Conservation (phyloP, 768 basidiomycete species). For the Pisolithus tinctorius region DNA sequence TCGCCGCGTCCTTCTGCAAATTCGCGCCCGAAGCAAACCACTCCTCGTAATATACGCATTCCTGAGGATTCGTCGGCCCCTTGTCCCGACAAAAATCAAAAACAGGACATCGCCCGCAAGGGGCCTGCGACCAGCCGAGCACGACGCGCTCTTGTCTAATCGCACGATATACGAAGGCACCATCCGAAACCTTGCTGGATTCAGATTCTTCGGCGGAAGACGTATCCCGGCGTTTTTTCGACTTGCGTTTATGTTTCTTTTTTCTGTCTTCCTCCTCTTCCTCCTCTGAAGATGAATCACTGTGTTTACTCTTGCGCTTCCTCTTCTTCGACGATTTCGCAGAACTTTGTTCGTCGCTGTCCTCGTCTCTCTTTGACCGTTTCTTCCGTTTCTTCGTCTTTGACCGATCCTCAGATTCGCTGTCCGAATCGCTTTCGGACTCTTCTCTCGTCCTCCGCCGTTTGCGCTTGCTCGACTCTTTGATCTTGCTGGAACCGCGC, state of each 20-base stretch:
- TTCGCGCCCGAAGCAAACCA: slow-evolving; percentile 44
- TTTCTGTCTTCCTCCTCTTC: slow-evolving; percentile 24
- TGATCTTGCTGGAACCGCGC: slow-evolving; percentile 17
- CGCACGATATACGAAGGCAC: slow-evolving; percentile 72
- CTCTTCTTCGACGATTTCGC: slow-evolving; percentile 29
- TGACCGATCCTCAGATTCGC: slow-evolving; percentile 22
- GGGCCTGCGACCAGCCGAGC: slow-evolving; percentile 71
- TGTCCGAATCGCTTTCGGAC: slow-evolving; percentile 15
- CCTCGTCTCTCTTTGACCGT: slow-evolving; percentile 22
- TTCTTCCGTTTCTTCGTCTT: slow-evolving; percentile 37
- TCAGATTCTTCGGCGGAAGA: slow-evolving; percentile 29
- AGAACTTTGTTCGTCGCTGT: slow-evolving; percentile 27
- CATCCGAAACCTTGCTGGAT: slow-evolving; percentile 25
- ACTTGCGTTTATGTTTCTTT: slow-evolving; percentile 38
- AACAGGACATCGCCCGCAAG: slow-evolving; percentile 83
- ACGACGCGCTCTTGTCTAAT: slow-evolving; percentile 56
- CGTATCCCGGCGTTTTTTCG: slow-evolving; percentile 23
- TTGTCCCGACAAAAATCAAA: slow-evolving; percentile 83
- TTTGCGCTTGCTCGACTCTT: slow-evolving; percentile 22
- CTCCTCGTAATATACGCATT: slow-evolving; percentile 73
- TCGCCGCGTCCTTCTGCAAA: slow-evolving; percentile 8
- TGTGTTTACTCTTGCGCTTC: slow-evolving; percentile 23
- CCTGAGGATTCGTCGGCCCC: slow-evolving; percentile 69
- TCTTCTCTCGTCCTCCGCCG: slow-evolving; percentile 15
- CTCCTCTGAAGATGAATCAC: slow-evolving; percentile 10